Percentiles rank a stretch among this genome's conserved stretches.
phyloP scores from a whole-genome alignment of 2,329 filamentous ascomycete species.

The Apiospora sp. region DNA sequence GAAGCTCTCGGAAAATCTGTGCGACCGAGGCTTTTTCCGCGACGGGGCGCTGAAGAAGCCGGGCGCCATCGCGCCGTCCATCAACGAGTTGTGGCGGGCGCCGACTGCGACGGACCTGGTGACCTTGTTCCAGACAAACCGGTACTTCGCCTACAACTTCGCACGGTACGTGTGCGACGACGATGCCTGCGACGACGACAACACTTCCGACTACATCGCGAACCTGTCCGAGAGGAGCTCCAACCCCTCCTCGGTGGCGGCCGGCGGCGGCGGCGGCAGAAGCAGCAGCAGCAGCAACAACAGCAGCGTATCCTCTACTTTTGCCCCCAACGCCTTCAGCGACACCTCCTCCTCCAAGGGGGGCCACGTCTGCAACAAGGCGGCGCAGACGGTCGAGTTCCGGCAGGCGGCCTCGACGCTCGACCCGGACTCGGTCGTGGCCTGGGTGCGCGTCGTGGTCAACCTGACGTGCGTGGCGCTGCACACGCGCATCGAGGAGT shows the following conservation, averaged over 20 bases:
- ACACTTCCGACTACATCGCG: background rate
- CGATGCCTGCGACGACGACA: background rate
- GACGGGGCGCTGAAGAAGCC: background rate
- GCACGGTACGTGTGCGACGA: background rate
- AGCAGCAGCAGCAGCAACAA: background rate
- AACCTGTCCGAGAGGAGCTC: too few species aligned
- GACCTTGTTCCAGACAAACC: background rate
- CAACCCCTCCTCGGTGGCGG: too few species aligned
- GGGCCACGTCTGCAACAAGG: background rate
- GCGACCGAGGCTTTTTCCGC: background rate
- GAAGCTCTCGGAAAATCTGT: background rate
- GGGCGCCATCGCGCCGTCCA: background rate
- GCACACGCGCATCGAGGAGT: constrained; percentile 5
- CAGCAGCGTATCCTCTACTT: too few species aligned
- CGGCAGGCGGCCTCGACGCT: constrained; percentile 11
- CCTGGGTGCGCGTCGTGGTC: constrained; percentile 10
- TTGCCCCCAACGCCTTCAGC: too few species aligned
- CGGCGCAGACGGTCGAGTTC: constrained; percentile 5
- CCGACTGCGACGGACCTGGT: background rate
- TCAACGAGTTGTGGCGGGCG: constrained; percentile 6
- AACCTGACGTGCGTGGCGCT: constrained; percentile 13
- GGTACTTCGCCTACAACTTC: background rate
- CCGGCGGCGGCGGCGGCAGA: background rate
- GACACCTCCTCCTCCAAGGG: too few species aligned
- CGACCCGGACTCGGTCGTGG: constrained; percentile 11